phyloP scores from a whole-genome alignment of 306 rosid species.

The Glycine latifolia region DNA sequence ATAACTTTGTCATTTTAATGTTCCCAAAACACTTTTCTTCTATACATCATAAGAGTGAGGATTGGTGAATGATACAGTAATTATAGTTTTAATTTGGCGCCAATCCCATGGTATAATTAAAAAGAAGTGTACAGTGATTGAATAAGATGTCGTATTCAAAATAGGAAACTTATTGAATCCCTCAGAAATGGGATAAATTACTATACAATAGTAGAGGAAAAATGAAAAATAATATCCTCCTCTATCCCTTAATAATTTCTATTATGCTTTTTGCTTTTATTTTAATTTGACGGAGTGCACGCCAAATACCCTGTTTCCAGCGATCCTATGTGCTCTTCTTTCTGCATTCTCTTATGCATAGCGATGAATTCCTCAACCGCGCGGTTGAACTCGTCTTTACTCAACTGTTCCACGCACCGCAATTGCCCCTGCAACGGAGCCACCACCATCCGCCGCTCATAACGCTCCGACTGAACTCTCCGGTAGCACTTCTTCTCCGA shows the following conservation, averaged over 20 bases:
- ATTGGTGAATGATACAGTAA: background rate
- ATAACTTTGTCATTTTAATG: too few relatives aligned
- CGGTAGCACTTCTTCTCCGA: constrained; percentile 47
- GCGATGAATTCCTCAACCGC: constrained; percentile 67
- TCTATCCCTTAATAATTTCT: background rate
- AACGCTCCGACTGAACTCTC: constrained; percentile 64
- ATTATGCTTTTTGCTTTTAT: background rate
- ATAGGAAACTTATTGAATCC: background rate
- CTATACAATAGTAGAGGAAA: constrained; percentile 25
- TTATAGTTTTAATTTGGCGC: background rate
- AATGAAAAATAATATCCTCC: background rate
- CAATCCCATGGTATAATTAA: background rate
- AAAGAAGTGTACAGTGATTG: background rate
- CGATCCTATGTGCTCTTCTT: constrained; percentile 38
- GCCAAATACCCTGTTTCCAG: constrained; percentile 28
- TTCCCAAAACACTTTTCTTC: too few relatives aligned
- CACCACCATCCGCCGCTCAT: constrained; percentile 14
- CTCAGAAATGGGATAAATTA: background rate
- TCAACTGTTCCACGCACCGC: constrained; percentile 58
- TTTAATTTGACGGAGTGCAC: background rate
- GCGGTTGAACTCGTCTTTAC: constrained; percentile 72
- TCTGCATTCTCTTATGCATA: constrained; percentile 53
- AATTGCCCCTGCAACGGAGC: background rate
- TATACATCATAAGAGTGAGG: background rate
- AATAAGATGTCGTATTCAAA: background rate